Evolutionary conservation across 1,284 basidiomycete genomes (phyloP).

Genomic region (Fomitopsis palustris): DNA sequence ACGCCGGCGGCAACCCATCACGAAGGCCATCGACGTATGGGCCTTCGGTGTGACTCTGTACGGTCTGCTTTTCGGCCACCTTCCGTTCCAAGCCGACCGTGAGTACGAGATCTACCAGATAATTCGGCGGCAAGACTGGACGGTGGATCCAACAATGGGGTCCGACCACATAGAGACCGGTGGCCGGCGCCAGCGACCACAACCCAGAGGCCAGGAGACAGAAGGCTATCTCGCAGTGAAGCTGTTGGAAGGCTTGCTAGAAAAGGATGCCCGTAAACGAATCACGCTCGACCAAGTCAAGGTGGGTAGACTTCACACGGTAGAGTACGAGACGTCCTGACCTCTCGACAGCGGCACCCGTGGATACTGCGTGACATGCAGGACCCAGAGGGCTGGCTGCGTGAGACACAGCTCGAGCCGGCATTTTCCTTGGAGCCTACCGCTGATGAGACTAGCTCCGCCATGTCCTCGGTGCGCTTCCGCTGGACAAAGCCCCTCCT

Average conservation of each 20-base stretch:
- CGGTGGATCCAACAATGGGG: slow-evolving; percentile 72
- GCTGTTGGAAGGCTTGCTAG: slow-evolving; percentile 73
- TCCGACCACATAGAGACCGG: slow-evolving; percentile 64
- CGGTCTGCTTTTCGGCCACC: slow-evolving; percentile 86
- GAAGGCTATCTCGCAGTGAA: slow-evolving; percentile 65
- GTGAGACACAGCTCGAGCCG: slow-evolving; percentile 65
- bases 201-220: slow-evolving; percentile 31
- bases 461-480: slow-evolving; percentile 63
- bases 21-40: slow-evolving; percentile 99
- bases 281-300: slow-evolving; percentile 86
- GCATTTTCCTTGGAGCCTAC: slow-evolving; percentile 67
- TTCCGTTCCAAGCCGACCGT: slow-evolving; percentile 65
- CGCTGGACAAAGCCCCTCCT: slow-evolving; percentile 36
- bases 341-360: slow-evolving; percentile 45
- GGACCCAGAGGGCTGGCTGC: slow-evolving; percentile 76
- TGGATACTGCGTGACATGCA: slow-evolving; percentile 81
- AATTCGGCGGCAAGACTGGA: slow-evolving; percentile 81
- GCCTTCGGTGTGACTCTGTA: slow-evolving; percentile 97
- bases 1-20: slow-evolving; percentile 60
- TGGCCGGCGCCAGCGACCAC: slow-evolving; percentile 43
- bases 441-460: slow-evolving; percentile 77
- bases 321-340: not conserved
- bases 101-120: slow-evolving; percentile 85
- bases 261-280: slow-evolving; percentile 79
- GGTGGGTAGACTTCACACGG: slow-evolving; percentile 43